Percentiles rank a stretch among this genome's conserved stretches.
Evolutionary conservation across 2,329 filamentous ascomycete species (phyloP).

Genomic region (Colletotrichum australisinense): DNA sequence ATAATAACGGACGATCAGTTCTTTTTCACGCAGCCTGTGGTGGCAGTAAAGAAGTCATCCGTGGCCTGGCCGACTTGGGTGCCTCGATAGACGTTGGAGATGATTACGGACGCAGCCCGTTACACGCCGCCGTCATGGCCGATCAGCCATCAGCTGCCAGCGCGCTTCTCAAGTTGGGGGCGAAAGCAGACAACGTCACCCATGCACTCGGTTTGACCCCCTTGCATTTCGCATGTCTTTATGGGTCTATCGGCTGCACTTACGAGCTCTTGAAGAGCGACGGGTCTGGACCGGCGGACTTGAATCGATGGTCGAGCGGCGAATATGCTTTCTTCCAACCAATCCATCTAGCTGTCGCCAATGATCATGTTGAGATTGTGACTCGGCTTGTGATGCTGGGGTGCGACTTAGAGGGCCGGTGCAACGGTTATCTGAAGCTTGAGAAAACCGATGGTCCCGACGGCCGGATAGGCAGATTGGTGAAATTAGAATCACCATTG

Average conservation of each 20-base stretch:
- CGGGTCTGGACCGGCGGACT: background rate
- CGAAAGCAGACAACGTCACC: background rate
- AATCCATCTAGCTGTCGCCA: conserved; percentile 4
- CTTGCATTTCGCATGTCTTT: conserved; percentile 10
- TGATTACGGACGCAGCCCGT: conserved; percentile 12
- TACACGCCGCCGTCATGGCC: conserved; percentile 16
- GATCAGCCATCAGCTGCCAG: background rate
- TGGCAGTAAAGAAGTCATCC: background rate
- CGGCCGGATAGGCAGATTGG: background rate
- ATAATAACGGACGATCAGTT: background rate
- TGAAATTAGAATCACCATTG: background rate
- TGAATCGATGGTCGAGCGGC: conserved; percentile 6
- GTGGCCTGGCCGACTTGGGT: background rate
- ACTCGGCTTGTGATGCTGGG: background rate
- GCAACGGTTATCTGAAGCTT: conserved; percentile 2
- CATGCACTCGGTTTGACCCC: background rate
- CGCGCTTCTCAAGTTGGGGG: background rate
- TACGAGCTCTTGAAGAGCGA: background rate
- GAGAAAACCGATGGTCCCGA: background rate
- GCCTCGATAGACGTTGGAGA: background rate
- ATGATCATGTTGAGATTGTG: background rate
- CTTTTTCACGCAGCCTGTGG: conserved; percentile 23
- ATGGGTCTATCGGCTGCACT: background rate
- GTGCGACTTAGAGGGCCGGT: background rate
- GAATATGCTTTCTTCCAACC: background rate